These are phyloP conservation scores for Umbellularia californica DNA, from an alignment of 164 flowering plant species.

Conservation along the genomic window DNA sequence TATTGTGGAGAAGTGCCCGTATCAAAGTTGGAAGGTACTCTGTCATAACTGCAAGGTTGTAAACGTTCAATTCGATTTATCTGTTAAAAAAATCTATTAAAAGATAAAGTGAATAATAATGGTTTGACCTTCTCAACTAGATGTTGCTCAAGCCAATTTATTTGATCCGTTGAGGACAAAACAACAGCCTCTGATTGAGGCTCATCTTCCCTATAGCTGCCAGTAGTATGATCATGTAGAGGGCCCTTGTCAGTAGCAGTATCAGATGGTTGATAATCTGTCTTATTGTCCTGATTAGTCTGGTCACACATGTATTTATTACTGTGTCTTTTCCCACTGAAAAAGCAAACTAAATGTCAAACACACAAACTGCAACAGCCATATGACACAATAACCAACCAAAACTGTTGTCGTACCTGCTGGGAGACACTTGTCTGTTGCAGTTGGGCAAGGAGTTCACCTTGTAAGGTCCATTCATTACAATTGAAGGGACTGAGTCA, in stretches of 20 bases:
- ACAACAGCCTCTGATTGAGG: constrained; percentile 34
- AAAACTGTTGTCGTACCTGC: constrained; percentile 41
- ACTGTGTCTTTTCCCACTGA: constrained; percentile 56
- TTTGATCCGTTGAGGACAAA: constrained; percentile 36
- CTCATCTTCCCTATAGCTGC: constrained; percentile 35
- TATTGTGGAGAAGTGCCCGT: no score
- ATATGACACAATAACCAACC: not conserved
- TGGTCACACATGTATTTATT: constrained; percentile 34
- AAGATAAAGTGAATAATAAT: no score
- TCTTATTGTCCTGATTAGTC: constrained; percentile 32
- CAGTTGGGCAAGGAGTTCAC: constrained; percentile 40
- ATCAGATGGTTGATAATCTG: constrained; percentile 39
- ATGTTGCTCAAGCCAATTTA: constrained; percentile 41
- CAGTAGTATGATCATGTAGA: constrained; percentile 30
- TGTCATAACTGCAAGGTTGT: no score
- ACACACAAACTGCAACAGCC: not conserved
- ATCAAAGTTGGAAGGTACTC: no score
- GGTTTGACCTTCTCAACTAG: constrained; percentile 44
- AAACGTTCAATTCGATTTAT: no score
- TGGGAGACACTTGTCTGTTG: constrained; percentile 49
- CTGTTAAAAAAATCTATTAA: no score
- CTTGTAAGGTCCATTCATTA: constrained; percentile 49
- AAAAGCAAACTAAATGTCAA: constrained; percentile 13
- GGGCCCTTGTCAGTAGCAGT: constrained; percentile 32
- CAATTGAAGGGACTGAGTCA: constrained; percentile 79